A percentile compares a stretch with the other conserved stretches of the same genome.
These are phyloP conservation scores for Lachnellula subtilissima DNA, from an alignment of 2,329 filamentous ascomycete genomes.

Conservation along the genomic window DNA sequence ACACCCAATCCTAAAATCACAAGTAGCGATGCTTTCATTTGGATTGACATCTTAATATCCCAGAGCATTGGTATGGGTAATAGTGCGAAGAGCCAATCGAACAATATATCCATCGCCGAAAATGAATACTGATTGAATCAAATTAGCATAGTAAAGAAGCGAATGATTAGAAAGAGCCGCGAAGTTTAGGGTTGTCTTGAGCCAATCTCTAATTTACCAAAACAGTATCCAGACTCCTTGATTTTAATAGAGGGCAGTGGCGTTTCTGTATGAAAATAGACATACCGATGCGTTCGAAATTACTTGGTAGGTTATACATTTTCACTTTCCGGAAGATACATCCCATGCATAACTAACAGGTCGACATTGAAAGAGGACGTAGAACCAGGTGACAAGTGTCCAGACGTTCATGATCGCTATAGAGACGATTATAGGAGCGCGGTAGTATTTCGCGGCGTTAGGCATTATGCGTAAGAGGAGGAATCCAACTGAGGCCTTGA, in stretches of 20 bases:
- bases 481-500: constrained; percentile 28
- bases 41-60: constrained; percentile 32
- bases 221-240: no score
- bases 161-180: no score
- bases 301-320: constrained; percentile 6
- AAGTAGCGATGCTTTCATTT: constrained; percentile 35
- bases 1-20: constrained; percentile 18
- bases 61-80: constrained; percentile 40
- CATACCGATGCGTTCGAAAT: constrained; percentile 7
- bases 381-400: constrained; percentile 44
- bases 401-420: constrained; percentile 44
- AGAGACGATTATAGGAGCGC: constrained; percentile 44
- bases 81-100: constrained; percentile 43
- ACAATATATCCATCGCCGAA: constrained; percentile 40
- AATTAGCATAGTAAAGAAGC: no score
- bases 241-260: no score
- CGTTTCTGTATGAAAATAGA: no score
- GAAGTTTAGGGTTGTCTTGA: no score
- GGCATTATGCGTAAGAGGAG: constrained; percentile 44
- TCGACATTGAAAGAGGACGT: constrained; percentile 20
- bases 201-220: no score
- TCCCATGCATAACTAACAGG: constrained; percentile 47
- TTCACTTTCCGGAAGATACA: constrained; percentile 7
- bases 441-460: constrained; percentile 33
- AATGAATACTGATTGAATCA: constrained; percentile 29